Evolutionary conservation across 768 basidiomycete species (phyloP), one percentile per base, ranked within the genome.

Genomic region (Suillus decipiens): DNA sequence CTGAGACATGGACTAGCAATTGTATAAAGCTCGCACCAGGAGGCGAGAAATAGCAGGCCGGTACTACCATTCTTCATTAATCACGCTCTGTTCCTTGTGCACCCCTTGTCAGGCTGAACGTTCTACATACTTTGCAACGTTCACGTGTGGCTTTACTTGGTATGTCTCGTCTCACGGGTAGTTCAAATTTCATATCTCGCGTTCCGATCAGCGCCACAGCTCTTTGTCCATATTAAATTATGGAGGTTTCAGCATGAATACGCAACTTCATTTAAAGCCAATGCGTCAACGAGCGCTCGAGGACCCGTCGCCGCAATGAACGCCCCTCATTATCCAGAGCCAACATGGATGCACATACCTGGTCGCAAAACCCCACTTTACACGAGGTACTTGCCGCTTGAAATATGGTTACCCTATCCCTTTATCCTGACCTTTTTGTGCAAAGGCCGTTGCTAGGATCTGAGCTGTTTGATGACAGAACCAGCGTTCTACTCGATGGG

Each of bases 371-470:
- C 24, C 17, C 24, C 56, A 19, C 8, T 31, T 1, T 57, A 57
- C 17, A 57, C 39, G 4, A 57, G 56, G 56, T 57, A 57, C 41
- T 12, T 31, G 3, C 34, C 12, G 1, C 4, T 41, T 12, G 24
- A 9, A 17, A 57, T 57, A n/a, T n/a, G n/a, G n/a, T n/a, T n/a
- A 41, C 1, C 17, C 15, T 17, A 28, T 28, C 7, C 17, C 17
- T 11, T 57, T 42, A 19, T 10, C 17, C 39, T 41, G 39, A 57
- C 28, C 12, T 28, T 11, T 15, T 42, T 31, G 24, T 57, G 0
- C 17, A 57, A 19, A 67, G 67, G 57, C 66, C 63, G 2, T 54
- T 67, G 2, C 50, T 67, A 17, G 67, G 66, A 15, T 68, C 67
- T 10, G 67, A 67, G 31, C 39, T 67, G 17, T 59, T 68, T 24